Conservation (phyloP, 768 basidiomycete species). For the Pisolithus orientalis region DNA sequence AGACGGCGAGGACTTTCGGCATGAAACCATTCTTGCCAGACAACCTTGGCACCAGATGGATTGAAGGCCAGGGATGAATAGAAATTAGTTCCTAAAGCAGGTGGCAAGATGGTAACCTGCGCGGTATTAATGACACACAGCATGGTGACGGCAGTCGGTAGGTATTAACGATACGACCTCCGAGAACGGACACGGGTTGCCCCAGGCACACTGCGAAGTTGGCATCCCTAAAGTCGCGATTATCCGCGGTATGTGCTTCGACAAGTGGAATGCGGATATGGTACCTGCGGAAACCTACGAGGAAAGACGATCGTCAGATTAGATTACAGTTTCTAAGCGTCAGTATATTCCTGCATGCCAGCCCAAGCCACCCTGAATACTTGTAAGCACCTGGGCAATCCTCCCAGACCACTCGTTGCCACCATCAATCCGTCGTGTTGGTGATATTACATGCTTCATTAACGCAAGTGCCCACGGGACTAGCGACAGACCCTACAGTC, state of each 20-base stretch:
- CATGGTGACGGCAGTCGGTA: constrained; percentile 37
- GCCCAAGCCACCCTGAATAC: too few species aligned
- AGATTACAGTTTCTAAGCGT: too few species aligned
- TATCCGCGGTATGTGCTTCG: constrained; percentile 2
- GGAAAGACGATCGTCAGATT: too few species aligned
- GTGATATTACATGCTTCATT: too few species aligned
- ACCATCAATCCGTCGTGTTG: too few species aligned
- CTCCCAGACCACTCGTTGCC: too few species aligned
- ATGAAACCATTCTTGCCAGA: constrained; percentile 65
- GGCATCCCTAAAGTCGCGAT: constrained; percentile 47
- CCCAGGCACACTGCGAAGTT: constrained; percentile 54
- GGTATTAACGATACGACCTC: constrained; percentile 56
- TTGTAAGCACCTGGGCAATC: too few species aligned
- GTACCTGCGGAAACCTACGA: constrained; percentile 4
- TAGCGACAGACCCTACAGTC: too few species aligned
- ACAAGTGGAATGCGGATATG: neutral
- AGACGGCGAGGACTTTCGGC: constrained; percentile 30
- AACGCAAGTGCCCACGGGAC: too few species aligned
- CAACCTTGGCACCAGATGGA: constrained; percentile 49
- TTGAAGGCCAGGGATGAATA: constrained; percentile 58
- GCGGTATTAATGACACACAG: constrained; percentile 51
- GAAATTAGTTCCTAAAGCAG: constrained; percentile 62
- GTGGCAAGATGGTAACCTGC: constrained; percentile 36
- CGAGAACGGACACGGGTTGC: constrained; percentile 53
- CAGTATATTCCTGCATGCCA: too few species aligned